Percentiles rank a stretch among this genome's conserved stretches.
phyloP scores from a whole-genome alignment of 345 rosid species.

The Gossypioides kirkii region DNA sequence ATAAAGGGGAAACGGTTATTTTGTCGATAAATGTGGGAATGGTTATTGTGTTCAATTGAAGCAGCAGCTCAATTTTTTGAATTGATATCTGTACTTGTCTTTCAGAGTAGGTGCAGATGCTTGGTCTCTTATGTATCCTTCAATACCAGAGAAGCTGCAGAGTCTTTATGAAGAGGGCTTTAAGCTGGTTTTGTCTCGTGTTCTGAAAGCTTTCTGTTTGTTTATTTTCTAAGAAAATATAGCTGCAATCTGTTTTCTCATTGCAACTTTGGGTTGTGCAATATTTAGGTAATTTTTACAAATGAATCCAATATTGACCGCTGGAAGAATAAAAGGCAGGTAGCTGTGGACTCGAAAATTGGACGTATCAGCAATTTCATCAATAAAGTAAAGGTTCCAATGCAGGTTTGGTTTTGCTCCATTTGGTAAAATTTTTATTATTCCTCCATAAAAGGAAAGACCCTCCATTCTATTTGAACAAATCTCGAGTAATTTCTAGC shows the following conservation, averaged over 20 bases:
- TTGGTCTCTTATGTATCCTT: constrained; percentile 90
- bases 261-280: background rate
- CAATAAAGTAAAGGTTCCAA: constrained; percentile 64
- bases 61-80: background rate
- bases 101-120: constrained; percentile 83
- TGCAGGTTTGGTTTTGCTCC: constrained; percentile 75
- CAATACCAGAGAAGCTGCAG: constrained; percentile 77
- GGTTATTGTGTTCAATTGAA: background rate
- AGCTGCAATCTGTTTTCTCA: background rate
- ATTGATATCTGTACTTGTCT: constrained; percentile 14
- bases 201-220: constrained; percentile 2
- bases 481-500: background rate
- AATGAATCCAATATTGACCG: constrained; percentile 97
- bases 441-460: background rate
- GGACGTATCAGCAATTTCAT: constrained; percentile 85
- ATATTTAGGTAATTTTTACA: constrained; percentile 76
- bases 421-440: background rate
- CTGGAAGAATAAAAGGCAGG: constrained; percentile 93
- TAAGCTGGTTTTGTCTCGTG: constrained; percentile 61
- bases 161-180: constrained; percentile 72
- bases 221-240: background rate
- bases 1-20: background rate
- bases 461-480: background rate
- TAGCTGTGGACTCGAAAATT: constrained; percentile 81
- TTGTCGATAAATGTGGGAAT: background rate